Evolutionary conservation across 352 stramenopile species (phyloP), one percentile per base, ranked within the genome.

Genomic region (Phytophthora palmivora): DNA sequence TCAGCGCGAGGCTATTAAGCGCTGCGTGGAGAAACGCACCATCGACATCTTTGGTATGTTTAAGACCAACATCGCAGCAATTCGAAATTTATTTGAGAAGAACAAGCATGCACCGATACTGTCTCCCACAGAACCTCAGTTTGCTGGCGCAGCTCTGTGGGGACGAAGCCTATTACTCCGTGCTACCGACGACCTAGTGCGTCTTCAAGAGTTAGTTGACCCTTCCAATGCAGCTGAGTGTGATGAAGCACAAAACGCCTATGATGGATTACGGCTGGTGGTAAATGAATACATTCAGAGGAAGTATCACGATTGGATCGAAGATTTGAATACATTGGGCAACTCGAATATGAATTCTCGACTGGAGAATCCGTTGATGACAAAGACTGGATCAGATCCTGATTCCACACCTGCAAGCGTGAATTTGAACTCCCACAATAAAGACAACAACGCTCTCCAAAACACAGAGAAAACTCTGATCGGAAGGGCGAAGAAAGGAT

Each of bases 21-120:
- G 92, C 11, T 98, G 92, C 53, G 84, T 98, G 3, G 91, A 98
- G 53, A 98, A 98, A 67, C 96, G 94, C 10, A 89, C 87, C 1
- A 87, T 94, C 42, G 94, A 98, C n/a, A 90, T 97, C n/a, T 96
- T 95, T 52, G 72, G 67, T 6, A 93, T 97, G 76, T 97, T 97
- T 68, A 96, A 95, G 50, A 45, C 74, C 14, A 78, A 84, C 21
- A 81, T 95, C 36, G 80, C 81, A 3, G 89, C 85, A 2, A 80
- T 97, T 19, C 77, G 78, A 19, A 95, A 97, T 28, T 48, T 94
- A 34, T 98, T 98, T 71, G 95, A 98, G 50, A 96, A 97, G 62
- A 92, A 96, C 54, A 91, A 97, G 26, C 61, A 83, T 8, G 60
- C 77, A 14, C 96, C 95, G 6, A 78, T 92, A 18, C 69, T 98